phyloP scores from a whole-genome alignment of 2,329 filamentous ascomycete genomes.

The Penicillium sp. region DNA sequence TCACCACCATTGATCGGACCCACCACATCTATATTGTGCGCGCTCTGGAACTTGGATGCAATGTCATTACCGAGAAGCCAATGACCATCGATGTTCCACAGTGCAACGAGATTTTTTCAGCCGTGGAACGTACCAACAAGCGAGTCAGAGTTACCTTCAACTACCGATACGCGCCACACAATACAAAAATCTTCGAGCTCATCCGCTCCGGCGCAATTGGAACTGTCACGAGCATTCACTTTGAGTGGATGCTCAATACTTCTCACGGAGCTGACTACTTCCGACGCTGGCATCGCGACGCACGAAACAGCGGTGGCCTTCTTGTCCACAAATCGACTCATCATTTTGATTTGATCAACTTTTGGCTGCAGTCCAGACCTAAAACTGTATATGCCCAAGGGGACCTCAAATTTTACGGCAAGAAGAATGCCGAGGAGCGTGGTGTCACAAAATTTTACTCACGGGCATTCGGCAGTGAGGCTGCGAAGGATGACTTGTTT shows the following conservation, averaged over 20 bases:
- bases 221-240: slow-evolving; percentile 59
- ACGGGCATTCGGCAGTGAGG: slow-evolving; percentile 54
- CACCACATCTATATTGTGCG: slow-evolving; percentile 63
- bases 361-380: slow-evolving; percentile 60
- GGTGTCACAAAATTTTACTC: slow-evolving; percentile 56
- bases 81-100: slow-evolving; percentile 63
- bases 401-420: slow-evolving; percentile 61
- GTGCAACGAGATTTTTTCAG: slow-evolving; percentile 57
- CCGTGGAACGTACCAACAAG: slow-evolving; percentile 52
- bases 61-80: slow-evolving; percentile 65
- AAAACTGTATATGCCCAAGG: slow-evolving; percentile 60
- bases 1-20: slow-evolving; percentile 64
- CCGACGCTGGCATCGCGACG: slow-evolving; percentile 64
- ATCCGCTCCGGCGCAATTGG: slow-evolving; percentile 58
- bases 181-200: slow-evolving; percentile 60
- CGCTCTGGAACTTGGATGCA: slow-evolving; percentile 60
- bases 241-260: slow-evolving; percentile 66
- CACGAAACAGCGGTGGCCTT: slow-evolving; percentile 60
- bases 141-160: slow-evolving; percentile 63
- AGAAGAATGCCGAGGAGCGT: slow-evolving; percentile 60
- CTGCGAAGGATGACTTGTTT: slow-evolving; percentile 58
- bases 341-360: slow-evolving; percentile 65
- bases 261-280: slow-evolving; percentile 65
- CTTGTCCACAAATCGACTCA: slow-evolving; percentile 65
- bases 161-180: slow-evolving; percentile 66